These are phyloP conservation scores for Peniophora sp. DNA, from an alignment of 1,284 basidiomycete species.

Conservation along the genomic window DNA sequence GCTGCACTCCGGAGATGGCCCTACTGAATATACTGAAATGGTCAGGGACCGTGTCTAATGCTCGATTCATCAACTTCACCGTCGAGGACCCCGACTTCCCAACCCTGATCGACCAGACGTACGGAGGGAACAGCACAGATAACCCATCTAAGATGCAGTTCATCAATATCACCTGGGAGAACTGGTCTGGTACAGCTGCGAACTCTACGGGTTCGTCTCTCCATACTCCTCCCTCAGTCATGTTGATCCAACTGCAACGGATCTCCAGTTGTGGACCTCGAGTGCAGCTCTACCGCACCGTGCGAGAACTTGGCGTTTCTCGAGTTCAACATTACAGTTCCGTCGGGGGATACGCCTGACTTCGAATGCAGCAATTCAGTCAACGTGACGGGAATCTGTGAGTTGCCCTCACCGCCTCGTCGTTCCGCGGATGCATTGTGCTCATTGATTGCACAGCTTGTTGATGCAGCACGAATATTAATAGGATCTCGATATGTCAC, in stretches of 20 bases:
- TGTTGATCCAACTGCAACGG: neutral
- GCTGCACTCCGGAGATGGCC: too few relatives aligned
- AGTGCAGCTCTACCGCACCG: constrained; percentile 43
- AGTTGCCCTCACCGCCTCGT: too few relatives aligned
- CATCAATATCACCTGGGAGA: constrained; percentile 35
- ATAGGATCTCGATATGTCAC: too few relatives aligned
- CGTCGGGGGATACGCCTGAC: constrained; percentile 25
- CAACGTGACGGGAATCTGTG: constrained; percentile 15
- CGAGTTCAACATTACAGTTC: constrained; percentile 33
- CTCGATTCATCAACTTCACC: constrained; percentile 36
- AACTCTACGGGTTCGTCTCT: constrained; percentile 28
- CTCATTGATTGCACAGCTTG: too few relatives aligned
- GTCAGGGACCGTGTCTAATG: constrained; percentile 41
- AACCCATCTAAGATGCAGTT: constrained; percentile 42
- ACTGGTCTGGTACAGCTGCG: constrained; percentile 41
- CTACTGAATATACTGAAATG: neutral
- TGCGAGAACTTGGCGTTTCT: constrained; percentile 39
- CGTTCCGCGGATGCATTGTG: too few relatives aligned
- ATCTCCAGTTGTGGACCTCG: constrained; percentile 41
- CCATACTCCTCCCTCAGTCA: too few relatives aligned
- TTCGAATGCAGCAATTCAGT: constrained; percentile 42
- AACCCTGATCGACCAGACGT: constrained; percentile 46
- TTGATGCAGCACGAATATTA: too few relatives aligned
- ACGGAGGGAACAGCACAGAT: constrained; percentile 41
- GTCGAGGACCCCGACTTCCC: constrained; percentile 39